Conservation (phyloP, 140 eudicot species). For the Stevia rebaudiana region DNA sequence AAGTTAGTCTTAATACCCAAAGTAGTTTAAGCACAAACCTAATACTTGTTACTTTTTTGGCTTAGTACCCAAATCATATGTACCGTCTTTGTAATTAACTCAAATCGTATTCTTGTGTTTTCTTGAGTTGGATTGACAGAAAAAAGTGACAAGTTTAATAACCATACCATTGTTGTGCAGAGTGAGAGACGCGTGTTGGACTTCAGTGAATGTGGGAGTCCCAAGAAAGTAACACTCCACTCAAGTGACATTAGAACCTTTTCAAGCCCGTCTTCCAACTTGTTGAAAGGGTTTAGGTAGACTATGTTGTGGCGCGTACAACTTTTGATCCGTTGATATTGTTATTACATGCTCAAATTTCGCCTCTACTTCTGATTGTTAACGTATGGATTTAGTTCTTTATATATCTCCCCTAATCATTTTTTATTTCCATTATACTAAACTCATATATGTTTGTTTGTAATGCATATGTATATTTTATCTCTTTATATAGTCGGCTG, state of each 20-base stretch:
- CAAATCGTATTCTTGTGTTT: too few relatives aligned
- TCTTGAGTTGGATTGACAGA: too few relatives aligned
- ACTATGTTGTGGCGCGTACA: neutral
- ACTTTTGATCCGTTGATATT: neutral
- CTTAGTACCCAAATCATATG: too few relatives aligned
- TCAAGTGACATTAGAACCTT: conserved; percentile 33
- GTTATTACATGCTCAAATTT: too few relatives aligned
- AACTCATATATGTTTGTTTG: conserved; percentile 1
- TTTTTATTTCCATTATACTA: neutral
- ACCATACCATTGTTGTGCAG: conserved; percentile 25
- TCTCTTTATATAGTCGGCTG: neutral
- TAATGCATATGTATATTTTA: too few relatives aligned
- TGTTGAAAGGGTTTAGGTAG: conserved; percentile 74
- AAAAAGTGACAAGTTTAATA: neutral
- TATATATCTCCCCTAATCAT: neutral
- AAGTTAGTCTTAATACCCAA: too few relatives aligned
- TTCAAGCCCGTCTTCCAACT: conserved; percentile 62
- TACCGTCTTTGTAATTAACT: too few relatives aligned
- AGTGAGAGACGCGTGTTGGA: conserved; percentile 68
- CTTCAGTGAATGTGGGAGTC: conserved; percentile 78
- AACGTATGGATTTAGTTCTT: too few relatives aligned
- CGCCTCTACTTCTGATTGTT: neutral
- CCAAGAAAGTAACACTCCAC: conserved; percentile 38
- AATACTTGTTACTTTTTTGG: too few relatives aligned
- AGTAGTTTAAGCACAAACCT: too few relatives aligned